Conservation (phyloP, 2,329 filamentous ascomycete genomes). For the Aspergillus arachidicola region DNA sequence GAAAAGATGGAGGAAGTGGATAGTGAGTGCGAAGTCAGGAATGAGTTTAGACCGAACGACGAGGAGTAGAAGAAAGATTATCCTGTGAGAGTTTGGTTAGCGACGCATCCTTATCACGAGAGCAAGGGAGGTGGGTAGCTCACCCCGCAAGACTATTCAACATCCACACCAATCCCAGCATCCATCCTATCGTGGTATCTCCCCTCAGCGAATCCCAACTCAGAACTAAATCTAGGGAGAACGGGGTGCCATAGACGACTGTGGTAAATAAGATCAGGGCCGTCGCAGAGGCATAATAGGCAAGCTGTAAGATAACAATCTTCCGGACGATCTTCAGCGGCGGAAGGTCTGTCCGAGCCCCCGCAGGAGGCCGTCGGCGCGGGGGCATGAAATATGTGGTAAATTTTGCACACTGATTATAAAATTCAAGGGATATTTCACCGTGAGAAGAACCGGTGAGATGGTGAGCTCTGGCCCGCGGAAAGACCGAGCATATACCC, state of each 20-base stretch:
- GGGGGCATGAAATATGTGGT: constrained; percentile 38
- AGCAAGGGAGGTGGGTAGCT: constrained; percentile 28
- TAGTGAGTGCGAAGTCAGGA: constrained; percentile 88
- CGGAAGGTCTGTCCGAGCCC: constrained; percentile 67
- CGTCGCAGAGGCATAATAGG: constrained; percentile 65
- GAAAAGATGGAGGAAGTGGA: constrained; percentile 81
- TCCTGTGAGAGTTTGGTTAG: constrained; percentile 55
- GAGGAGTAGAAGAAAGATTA: constrained; percentile 79
- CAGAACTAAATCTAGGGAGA: constrained; percentile 62
- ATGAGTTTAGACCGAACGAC: constrained; percentile 91
- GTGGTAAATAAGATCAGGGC: constrained; percentile 69
- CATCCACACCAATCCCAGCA: constrained; percentile 68
- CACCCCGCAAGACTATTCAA: constrained; percentile 67
- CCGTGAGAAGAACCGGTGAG: constrained; percentile 3
- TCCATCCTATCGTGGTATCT: constrained; percentile 72
- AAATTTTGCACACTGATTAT: neutral
- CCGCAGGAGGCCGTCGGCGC: constrained; percentile 64
- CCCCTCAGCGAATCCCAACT: constrained; percentile 66
- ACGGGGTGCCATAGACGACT: constrained; percentile 64
- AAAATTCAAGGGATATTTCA: neutral
- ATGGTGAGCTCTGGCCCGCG: constrained; percentile 2
- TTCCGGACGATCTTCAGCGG: constrained; percentile 68
- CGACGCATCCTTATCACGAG: neutral
- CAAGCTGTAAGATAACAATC: constrained; percentile 65
- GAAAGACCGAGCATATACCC: neutral